Conservation (phyloP, 441 rosid species). For the Geranium incanum region DNA sequence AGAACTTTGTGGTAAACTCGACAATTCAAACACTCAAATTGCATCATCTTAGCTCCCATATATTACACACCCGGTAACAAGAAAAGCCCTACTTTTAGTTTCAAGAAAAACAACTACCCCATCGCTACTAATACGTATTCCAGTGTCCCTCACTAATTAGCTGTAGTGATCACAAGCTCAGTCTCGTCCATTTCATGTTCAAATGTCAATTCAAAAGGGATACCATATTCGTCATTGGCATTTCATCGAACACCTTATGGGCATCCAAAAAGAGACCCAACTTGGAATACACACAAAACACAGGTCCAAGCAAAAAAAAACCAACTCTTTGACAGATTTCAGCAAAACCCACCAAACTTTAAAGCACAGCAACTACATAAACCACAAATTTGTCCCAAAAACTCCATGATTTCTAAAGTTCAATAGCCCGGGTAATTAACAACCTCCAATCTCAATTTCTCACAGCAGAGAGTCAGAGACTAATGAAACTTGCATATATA, state of each 20-base stretch:
- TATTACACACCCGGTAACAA: conserved; percentile 80
- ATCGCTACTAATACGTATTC: conserved; percentile 30
- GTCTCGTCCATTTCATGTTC: conserved; percentile 36
- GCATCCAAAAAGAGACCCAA: conserved; percentile 51
- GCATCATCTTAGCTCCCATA: conserved; percentile 64
- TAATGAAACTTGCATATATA: neutral
- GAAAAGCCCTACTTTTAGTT: conserved; percentile 48
- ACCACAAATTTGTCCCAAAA: too few relatives aligned
- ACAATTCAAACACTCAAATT: conserved; percentile 31
- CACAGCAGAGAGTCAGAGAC: neutral
- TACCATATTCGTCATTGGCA: conserved; percentile 60
- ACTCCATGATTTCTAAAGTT: neutral
- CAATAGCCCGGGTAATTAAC: neutral
- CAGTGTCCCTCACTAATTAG: neutral
- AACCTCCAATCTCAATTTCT: neutral
- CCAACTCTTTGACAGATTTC: neutral
- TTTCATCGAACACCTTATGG: conserved; percentile 60
- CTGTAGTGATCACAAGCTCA: conserved; percentile 14
- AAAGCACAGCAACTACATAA: neutral
- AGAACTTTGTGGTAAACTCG: conserved; percentile 42
- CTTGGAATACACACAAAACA: conserved; percentile 57
- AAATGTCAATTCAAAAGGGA: conserved; percentile 49
- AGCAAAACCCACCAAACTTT: neutral
- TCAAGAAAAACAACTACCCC: conserved; percentile 60
- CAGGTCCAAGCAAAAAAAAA: conserved; percentile 68